Evolutionary conservation across 441 rosid genomes (phyloP).

Genomic region (Mallotus repandus): DNA sequence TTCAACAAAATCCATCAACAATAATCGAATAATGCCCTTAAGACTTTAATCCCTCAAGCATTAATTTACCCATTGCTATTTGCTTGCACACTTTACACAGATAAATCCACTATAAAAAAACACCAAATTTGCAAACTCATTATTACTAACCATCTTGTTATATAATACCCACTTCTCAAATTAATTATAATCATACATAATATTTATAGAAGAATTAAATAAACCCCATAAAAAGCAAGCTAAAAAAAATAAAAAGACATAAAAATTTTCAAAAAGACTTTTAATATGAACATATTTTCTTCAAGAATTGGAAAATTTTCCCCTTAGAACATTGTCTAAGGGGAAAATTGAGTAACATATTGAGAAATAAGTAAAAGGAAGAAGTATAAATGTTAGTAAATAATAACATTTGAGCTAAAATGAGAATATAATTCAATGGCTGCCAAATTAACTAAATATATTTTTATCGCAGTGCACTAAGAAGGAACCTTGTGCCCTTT

Average conservation of each 20-base stretch:
- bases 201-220: background rate
- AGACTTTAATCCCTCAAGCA: background rate
- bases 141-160: background rate
- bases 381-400: background rate
- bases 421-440: background rate
- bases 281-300: no score
- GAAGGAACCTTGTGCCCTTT: conserved; percentile 80
- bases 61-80: no score
- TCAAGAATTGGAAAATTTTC: no score
- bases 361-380: conserved; percentile 2
- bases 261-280: background rate
- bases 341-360: background rate
- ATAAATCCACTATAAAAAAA: background rate
- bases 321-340: no score
- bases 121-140: background rate
- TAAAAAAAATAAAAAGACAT: background rate
- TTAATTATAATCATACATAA: background rate
- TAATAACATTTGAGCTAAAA: background rate
- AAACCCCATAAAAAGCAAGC: background rate
- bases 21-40: no score
- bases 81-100: background rate
- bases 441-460: background rate
- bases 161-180: background rate
- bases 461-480: background rate
- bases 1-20: no score